These are phyloP conservation scores for Malus hybrid DNA, from an alignment of 331 rosid genomes.

Conservation along the genomic window DNA sequence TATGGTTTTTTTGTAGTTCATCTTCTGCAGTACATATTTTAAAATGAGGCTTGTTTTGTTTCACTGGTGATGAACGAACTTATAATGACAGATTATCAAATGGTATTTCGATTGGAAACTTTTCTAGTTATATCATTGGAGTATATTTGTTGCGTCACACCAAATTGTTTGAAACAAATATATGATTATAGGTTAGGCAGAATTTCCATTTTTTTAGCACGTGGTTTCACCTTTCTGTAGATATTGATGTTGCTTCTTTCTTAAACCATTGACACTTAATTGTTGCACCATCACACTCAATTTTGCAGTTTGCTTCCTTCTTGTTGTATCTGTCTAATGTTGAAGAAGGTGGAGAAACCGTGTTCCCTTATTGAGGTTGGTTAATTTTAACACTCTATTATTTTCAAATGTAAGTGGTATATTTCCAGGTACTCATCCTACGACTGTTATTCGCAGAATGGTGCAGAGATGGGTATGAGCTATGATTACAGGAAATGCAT, in stretches of 20 bases:
- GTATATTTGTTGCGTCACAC: not conserved
- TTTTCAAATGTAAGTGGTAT: not conserved
- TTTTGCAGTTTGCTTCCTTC: constrained; percentile 67
- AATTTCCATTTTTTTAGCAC: not conserved
- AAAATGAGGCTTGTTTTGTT: no score
- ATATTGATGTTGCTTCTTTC: not conserved
- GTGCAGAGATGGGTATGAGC: constrained; percentile 42
- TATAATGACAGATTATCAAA: not conserved
- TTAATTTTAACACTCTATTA: no score
- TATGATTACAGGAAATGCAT: constrained; percentile 41
- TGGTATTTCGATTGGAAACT: not conserved
- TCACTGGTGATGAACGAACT: no score
- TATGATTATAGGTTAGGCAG: not conserved
- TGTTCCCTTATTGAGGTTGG: constrained; percentile 76
- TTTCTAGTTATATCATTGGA: not conserved
- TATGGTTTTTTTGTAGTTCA: not conserved
- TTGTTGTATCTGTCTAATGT: constrained; percentile 79
- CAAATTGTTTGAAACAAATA: not conserved
- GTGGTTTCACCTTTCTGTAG: not conserved
- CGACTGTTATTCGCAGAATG: constrained; percentile 40
- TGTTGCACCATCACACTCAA: not conserved
- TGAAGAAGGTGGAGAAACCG: constrained; percentile 76
- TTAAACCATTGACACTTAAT: not conserved
- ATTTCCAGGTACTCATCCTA: not conserved
- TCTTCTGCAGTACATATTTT: not conserved